Percentiles rank a stretch among this genome's conserved stretches.
These are phyloP conservation scores for Wilhelminamyces savonicus DNA, from an alignment of 805 yeast genomes.

Conservation along the genomic window DNA sequence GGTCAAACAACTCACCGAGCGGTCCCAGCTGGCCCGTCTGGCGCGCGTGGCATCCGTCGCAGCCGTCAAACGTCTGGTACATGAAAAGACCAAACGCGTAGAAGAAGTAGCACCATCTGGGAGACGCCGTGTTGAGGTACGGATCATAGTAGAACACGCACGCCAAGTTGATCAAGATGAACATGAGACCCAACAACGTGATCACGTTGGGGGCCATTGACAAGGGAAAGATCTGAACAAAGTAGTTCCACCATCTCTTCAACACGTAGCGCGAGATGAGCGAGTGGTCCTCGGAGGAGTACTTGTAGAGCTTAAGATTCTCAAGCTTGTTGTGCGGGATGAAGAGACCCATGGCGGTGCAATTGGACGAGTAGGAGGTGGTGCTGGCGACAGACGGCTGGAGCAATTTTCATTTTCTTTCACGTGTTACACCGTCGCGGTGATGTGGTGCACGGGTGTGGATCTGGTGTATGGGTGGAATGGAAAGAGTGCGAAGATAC, in stretches of 20 bases:
- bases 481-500: too few species aligned
- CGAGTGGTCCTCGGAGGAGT: constrained; percentile 78
- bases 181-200: constrained; percentile 72
- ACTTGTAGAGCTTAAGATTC: constrained; percentile 54
- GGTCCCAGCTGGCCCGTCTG: constrained; percentile 95
- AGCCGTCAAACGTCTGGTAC: constrained; percentile 94
- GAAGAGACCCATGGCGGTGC: constrained; percentile 52
- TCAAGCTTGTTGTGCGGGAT: constrained; percentile 47
- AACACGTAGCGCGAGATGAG: constrained; percentile 65
- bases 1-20: constrained; percentile 90
- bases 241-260: constrained; percentile 75
- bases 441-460: too few species aligned
- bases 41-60: constrained; percentile 94
- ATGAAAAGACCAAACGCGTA: constrained; percentile 80
- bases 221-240: constrained; percentile 69
- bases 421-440: too few species aligned
- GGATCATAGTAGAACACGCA: constrained; percentile 74
- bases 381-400: too few species aligned
- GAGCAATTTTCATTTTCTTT: too few species aligned
- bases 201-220: constrained; percentile 93
- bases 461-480: too few species aligned
- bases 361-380: too few species aligned
- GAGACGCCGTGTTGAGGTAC: constrained; percentile 47
- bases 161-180: constrained; percentile 57
- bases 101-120: constrained; percentile 69